Conservation (phyloP, 2,329 filamentous ascomycete genomes). For the Cryphonectria japonica region DNA sequence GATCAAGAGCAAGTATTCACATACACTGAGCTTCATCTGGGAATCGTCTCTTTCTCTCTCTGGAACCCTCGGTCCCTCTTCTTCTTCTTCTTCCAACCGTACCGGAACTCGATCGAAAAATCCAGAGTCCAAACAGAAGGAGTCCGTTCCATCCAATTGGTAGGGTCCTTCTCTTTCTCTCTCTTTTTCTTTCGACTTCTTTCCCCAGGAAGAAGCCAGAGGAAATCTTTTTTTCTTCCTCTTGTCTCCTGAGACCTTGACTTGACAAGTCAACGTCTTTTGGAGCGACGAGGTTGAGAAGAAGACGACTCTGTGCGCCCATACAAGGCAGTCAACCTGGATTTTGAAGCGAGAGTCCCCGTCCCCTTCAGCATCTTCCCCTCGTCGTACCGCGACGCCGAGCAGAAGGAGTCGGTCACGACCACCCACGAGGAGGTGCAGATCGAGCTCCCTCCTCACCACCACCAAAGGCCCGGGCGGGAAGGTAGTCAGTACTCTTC, state of each 20-base stretch:
- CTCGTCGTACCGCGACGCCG: slow-evolving; percentile 72
- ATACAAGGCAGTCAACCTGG: slow-evolving; percentile 90
- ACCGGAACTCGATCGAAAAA: slow-evolving; percentile 37
- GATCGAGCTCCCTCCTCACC: slow-evolving; percentile 67
- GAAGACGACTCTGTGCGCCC: slow-evolving; percentile 48
- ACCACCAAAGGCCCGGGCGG: slow-evolving; percentile 90
- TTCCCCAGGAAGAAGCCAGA: slow-evolving; percentile 49
- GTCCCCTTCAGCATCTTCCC: slow-evolving; percentile 99
- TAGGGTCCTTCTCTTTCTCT: slow-evolving; percentile 42
- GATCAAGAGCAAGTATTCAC: slow-evolving; percentile 33
- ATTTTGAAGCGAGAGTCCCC: slow-evolving; percentile 99
- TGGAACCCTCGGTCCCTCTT: slow-evolving; percentile 21
- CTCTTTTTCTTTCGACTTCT: slow-evolving; percentile 55
- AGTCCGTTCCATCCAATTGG: slow-evolving; percentile 38
- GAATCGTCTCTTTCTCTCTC: slow-evolving; percentile 28
- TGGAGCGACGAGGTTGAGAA: slow-evolving; percentile 47
- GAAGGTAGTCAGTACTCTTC: slow-evolving; percentile 86
- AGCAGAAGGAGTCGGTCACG: slow-evolving; percentile 55
- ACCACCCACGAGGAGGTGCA: slow-evolving; percentile 86
- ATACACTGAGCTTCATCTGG: slow-evolving; percentile 32
- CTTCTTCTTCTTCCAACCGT: slow-evolving; percentile 27
- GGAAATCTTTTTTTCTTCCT: slow-evolving; percentile 64
- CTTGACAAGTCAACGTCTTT: slow-evolving; percentile 34
- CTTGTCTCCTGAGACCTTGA: slow-evolving; percentile 46
- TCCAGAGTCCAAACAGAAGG: slow-evolving; percentile 38